Conservation (phyloP, 2,329 filamentous ascomycete genomes). For the Tetracladium maxilliforme region DNA sequence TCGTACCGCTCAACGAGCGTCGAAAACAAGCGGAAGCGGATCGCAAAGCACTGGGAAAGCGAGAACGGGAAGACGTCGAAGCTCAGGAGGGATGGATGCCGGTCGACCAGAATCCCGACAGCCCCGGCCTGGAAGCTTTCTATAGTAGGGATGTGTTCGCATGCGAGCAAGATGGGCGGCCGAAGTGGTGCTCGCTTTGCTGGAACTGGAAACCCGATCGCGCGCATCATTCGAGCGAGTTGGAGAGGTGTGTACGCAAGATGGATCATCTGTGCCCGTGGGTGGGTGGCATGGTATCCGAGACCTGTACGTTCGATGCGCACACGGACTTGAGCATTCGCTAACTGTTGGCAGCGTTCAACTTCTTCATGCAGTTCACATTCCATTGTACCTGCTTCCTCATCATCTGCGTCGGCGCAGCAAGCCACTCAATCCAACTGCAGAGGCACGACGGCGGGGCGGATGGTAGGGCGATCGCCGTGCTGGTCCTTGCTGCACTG, state of each 20-base stretch:
- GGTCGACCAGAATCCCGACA: slow-evolving; percentile 29
- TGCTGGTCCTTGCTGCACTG: slow-evolving; percentile 45
- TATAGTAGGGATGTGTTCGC: slow-evolving; percentile 74
- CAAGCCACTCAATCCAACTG: slow-evolving; percentile 15
- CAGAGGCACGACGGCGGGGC: slow-evolving; percentile 10
- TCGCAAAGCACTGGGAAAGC: slow-evolving; percentile 11
- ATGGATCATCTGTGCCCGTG: slow-evolving; percentile 96
- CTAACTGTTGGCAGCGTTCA: slow-evolving; percentile 83
- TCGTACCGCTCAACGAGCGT: slow-evolving; percentile 46
- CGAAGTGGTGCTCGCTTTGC: slow-evolving; percentile 75
- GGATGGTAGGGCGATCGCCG: slow-evolving; percentile 38
- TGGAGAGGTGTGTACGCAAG: slow-evolving; percentile 68
- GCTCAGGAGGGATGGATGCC: slow-evolving; percentile 5
- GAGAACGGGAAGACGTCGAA: slow-evolving; percentile 11
- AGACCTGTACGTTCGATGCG: not conserved
- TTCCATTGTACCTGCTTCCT: slow-evolving; percentile 59
- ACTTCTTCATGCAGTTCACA: slow-evolving; percentile 84
- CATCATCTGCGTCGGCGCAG: slow-evolving; percentile 42
- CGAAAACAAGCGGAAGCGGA: too few relatives aligned
- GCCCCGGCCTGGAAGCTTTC: slow-evolving; percentile 57
- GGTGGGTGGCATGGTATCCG: slow-evolving; percentile 10
- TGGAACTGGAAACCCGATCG: slow-evolving; percentile 80
- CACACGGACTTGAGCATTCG: slow-evolving; percentile 5
- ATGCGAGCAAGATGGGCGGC: slow-evolving; percentile 71
- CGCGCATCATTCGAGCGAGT: slow-evolving; percentile 72